Conservation (phyloP, 306 rosid species). For the Cicer yamashitae region DNA sequence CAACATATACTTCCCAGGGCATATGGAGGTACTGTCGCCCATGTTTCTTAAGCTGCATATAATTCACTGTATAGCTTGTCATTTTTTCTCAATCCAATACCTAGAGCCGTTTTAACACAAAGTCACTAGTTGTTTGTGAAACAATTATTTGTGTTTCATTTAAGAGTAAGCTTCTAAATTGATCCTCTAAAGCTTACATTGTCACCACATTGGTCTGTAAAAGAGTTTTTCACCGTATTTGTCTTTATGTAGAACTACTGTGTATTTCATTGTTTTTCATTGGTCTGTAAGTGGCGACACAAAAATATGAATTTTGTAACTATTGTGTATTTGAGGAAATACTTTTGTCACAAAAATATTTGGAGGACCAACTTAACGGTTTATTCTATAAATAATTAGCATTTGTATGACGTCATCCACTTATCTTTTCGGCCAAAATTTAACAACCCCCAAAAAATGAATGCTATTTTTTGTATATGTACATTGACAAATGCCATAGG, state of each 20-base stretch:
- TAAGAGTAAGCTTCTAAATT: background rate
- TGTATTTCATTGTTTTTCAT: too few relatives aligned
- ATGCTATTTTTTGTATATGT: background rate
- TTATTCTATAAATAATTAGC: conserved; percentile 36
- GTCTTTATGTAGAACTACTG: conserved; percentile 2
- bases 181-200: conserved; percentile 19
- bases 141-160: conserved; percentile 11
- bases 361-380: conserved; percentile 11
- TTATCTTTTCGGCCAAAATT: conserved; percentile 17
- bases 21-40: too few relatives aligned
- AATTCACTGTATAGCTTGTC: background rate
- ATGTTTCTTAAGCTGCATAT: background rate
- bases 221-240: background rate
- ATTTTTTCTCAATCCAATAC: conserved; percentile 6
- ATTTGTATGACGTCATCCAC: conserved; percentile 8
- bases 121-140: conserved; percentile 10
- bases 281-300: background rate
- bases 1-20: too few relatives aligned
- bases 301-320: conserved; percentile 10
- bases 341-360: conserved; percentile 1
- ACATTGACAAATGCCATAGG: conserved; percentile 27
- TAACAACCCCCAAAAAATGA: background rate
- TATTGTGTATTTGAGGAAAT: background rate
- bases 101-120: background rate
- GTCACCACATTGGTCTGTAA: background rate